These are phyloP conservation scores for Straminergon stramineum DNA, from an alignment of 225 moss, liverwort and hornwort genomes.

Conservation along the genomic window DNA sequence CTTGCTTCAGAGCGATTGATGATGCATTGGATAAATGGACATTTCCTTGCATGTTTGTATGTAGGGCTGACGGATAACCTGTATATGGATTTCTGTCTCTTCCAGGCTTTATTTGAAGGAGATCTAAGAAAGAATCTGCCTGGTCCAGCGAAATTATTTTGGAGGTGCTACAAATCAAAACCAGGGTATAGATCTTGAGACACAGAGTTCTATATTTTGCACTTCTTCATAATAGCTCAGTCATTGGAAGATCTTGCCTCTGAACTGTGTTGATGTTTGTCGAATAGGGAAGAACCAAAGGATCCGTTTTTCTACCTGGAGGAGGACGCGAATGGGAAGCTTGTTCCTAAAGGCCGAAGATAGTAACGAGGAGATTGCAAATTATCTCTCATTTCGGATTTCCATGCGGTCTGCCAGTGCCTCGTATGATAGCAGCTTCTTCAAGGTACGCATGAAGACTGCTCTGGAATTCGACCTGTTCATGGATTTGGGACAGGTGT, in stretches of 20 bases:
- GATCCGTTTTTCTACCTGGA: slow-evolving; percentile 71
- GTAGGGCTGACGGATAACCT: background rate
- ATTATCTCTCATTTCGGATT: background rate
- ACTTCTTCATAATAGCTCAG: background rate
- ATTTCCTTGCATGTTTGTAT: background rate
- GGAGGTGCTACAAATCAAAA: slow-evolving; percentile 77
- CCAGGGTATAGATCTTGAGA: slow-evolving; percentile 45
- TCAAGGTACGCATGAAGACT: background rate
- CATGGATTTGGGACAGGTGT: background rate
- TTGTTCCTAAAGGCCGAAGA: slow-evolving; percentile 27
- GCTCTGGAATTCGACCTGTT: background rate
- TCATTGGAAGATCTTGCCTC: background rate
- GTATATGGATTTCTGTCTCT: background rate
- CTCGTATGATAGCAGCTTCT: background rate
- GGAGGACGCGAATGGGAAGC: slow-evolving; percentile 39
- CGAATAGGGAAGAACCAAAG: slow-evolving; percentile 67
- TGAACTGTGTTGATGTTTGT: background rate
- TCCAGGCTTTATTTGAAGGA: slow-evolving; percentile 90
- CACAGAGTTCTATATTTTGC: background rate
- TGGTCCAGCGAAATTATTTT: slow-evolving; percentile 71
- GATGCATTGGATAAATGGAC: background rate
- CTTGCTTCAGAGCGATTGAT: background rate
- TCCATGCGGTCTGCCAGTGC: background rate
- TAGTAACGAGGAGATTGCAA: background rate
- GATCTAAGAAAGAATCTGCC: slow-evolving; percentile 59